These are phyloP conservation scores for Neonectria neomacrospora DNA, from an alignment of 2,329 filamentous ascomycete genomes.

Conservation along the genomic window DNA sequence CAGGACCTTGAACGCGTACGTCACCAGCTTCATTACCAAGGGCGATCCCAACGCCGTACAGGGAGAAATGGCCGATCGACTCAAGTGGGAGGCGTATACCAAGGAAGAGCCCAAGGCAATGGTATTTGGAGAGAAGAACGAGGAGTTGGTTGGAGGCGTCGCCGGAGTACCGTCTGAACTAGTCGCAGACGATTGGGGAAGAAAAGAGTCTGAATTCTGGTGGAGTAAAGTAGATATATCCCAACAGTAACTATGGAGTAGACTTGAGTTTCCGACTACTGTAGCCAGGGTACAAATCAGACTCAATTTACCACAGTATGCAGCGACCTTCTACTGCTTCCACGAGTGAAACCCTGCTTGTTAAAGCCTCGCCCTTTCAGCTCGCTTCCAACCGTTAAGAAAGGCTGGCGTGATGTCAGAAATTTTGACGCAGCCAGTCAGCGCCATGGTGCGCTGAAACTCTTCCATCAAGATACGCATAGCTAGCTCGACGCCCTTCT, in stretches of 20 bases:
- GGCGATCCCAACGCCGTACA: slow-evolving; percentile 56
- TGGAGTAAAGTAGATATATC: slow-evolving; percentile 54
- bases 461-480: slow-evolving; percentile 26
- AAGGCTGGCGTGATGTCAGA: slow-evolving; percentile 17
- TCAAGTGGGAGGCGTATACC: slow-evolving; percentile 51
- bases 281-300: neutral
- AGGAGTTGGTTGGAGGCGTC: slow-evolving; percentile 58
- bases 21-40: slow-evolving; percentile 59
- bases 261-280: neutral
- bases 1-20: slow-evolving; percentile 57
- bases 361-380: neutral
- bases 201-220: slow-evolving; percentile 59
- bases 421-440: slow-evolving; percentile 10
- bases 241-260: slow-evolving; percentile 41
- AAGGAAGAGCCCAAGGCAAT: slow-evolving; percentile 48
- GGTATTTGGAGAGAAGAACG: slow-evolving; percentile 58
- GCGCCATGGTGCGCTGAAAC: slow-evolving; percentile 20
- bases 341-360: neutral
- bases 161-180: slow-evolving; percentile 52
- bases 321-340: neutral
- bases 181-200: slow-evolving; percentile 54
- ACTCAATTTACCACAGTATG: neutral
- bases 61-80: slow-evolving; percentile 37
- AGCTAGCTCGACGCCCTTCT: slow-evolving; percentile 14
- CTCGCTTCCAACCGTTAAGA: neutral